Evolutionary conservation across 257 asterid species (phyloP).

Genomic region (Scutellaria galericulata): DNA sequence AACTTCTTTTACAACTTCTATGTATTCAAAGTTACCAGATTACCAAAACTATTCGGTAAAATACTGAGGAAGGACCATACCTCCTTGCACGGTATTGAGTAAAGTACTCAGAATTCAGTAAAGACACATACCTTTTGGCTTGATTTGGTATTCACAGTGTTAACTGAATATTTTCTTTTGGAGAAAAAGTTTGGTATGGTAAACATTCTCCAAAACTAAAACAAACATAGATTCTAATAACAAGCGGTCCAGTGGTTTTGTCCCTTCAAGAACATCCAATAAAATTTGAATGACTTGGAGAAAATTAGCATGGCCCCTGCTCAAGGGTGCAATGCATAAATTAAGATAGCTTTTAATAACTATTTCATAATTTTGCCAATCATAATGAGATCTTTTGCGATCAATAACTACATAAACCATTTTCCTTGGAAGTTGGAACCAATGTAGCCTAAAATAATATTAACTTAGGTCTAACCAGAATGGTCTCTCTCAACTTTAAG

Average conservation of each 20-base stretch:
- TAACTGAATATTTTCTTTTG: neutral
- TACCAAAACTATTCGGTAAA: neutral
- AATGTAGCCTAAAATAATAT: neutral
- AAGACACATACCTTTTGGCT: neutral
- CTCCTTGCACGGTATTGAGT: neutral
- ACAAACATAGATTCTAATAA: neutral
- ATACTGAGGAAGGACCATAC: neutral
- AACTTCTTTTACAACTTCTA: neutral
- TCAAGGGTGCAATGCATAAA: too few relatives aligned
- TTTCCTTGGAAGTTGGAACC: neutral
- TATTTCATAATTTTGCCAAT: neutral
- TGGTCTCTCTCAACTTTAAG: neutral
- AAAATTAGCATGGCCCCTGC: too few relatives aligned
- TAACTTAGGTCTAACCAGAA: neutral
- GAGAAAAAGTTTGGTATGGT: neutral
- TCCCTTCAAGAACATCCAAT: too few relatives aligned
- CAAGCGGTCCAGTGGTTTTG: neutral
- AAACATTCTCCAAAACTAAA: neutral
- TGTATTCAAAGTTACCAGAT: neutral
- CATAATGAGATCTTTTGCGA: too few relatives aligned
- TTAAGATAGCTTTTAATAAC: neutral
- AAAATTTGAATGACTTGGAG: too few relatives aligned
- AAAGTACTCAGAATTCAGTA: neutral
- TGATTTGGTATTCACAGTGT: neutral
- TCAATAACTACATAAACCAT: neutral